A percentile compares a stretch with the other conserved stretches of the same genome.
Conservation (phyloP, 2,329 filamentous ascomycete species). For the Aphanoascus verrucosus region DNA sequence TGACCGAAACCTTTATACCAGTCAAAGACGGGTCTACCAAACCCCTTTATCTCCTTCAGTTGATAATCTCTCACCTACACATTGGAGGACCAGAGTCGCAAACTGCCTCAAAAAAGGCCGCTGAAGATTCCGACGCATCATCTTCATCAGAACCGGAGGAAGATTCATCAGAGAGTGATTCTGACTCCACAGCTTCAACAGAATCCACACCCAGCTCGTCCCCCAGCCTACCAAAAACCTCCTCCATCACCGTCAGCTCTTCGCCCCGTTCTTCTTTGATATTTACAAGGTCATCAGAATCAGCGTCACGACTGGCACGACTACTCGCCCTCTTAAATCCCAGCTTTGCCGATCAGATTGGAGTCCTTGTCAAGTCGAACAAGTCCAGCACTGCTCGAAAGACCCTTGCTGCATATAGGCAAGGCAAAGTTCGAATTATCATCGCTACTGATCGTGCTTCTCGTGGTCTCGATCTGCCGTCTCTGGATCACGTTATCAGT, state of each 20-base stretch:
- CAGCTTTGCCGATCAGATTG: slow-evolving; percentile 46
- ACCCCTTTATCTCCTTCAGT: slow-evolving; percentile 71
- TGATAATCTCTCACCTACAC: slow-evolving; percentile 46
- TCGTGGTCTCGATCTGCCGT: slow-evolving; percentile 72
- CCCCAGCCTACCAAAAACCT: slow-evolving; percentile 24
- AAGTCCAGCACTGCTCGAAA: slow-evolving; percentile 60
- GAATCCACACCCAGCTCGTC: slow-evolving; percentile 17
- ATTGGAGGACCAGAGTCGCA: slow-evolving; percentile 9
- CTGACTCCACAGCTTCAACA: slow-evolving; percentile 16
- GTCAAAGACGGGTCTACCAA: slow-evolving; percentile 61
- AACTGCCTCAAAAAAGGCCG: neutral
- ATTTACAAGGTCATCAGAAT: slow-evolving; percentile 85
- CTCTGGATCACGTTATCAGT: slow-evolving; percentile 77
- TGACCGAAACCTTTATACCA: slow-evolving; percentile 57
- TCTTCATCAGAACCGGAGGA: slow-evolving; percentile 23
- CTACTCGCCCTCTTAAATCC: slow-evolving; percentile 60
- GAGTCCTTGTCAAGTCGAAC: slow-evolving; percentile 66
- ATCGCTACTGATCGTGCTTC: slow-evolving; percentile 90
- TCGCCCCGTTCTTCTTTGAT: slow-evolving; percentile 49
- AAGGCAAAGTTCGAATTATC: slow-evolving; percentile 57
- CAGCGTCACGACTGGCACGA: slow-evolving; percentile 72
- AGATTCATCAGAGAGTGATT: slow-evolving; percentile 23
- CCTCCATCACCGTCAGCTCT: slow-evolving; percentile 16
- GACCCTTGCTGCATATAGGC: slow-evolving; percentile 55
- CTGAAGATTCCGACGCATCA: slow-evolving; percentile 21